phyloP scores from a whole-genome alignment of 345 rosid species.

The Toxicodendron radicans region DNA sequence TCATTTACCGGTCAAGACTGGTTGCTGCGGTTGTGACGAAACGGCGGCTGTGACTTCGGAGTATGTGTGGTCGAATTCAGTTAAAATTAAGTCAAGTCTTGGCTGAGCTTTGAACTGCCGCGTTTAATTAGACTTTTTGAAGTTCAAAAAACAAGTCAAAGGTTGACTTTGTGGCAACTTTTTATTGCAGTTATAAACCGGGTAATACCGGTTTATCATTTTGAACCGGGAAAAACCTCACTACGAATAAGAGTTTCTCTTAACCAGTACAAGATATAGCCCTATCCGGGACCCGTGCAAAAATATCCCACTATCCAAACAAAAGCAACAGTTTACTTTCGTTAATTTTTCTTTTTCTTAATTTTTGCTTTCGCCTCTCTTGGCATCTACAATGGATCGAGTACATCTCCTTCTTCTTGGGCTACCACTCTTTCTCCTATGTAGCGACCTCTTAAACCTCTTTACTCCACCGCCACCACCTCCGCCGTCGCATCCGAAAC shows the following conservation, averaged over 20 bases:
- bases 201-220: not conserved
- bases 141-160: not conserved
- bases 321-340: not conserved
- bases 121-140: not conserved
- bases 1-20: slow-evolving; percentile 12
- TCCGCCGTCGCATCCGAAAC: slow-evolving; percentile 26
- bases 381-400: slow-evolving; percentile 47
- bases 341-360: not conserved
- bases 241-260: no score
- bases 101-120: not conserved
- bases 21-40: not conserved
- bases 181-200: not conserved
- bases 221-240: no score
- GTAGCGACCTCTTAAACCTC: slow-evolving; percentile 60
- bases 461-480: slow-evolving; percentile 73
- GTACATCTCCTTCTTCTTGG: slow-evolving; percentile 56
- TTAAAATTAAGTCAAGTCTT: not conserved
- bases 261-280: not conserved
- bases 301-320: not conserved
- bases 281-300: not conserved
- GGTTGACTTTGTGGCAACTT: not conserved
- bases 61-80: not conserved
- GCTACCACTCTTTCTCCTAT: slow-evolving; percentile 61
- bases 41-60: not conserved
- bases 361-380: not conserved